Evolutionary conservation across 257 asterid genomes (phyloP).

Genomic region (Catharanthus roseus): DNA sequence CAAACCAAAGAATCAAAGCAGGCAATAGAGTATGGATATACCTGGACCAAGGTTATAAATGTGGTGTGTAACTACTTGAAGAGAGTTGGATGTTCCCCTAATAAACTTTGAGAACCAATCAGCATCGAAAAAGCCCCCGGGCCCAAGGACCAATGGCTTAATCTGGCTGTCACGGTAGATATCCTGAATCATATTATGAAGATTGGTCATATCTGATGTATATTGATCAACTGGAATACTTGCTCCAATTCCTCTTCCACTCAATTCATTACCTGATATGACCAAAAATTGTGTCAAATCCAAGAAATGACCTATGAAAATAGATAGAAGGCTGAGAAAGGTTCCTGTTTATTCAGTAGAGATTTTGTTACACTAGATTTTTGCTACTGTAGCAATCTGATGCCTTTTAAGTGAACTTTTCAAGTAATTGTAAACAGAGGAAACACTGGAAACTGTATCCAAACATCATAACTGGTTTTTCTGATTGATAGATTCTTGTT

Average conservation of each 20-base stretch:
- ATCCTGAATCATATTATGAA: conserved; percentile 41
- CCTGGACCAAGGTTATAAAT: conserved; percentile 94
- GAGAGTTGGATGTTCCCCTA: conserved; percentile 36
- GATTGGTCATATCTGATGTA: conserved; percentile 41
- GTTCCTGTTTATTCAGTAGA: background rate
- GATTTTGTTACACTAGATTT: no score
- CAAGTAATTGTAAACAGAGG: background rate
- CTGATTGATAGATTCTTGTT: no score
- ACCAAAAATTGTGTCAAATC: background rate
- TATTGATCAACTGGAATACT: conserved; percentile 68
- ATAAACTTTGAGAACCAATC: conserved; percentile 54
- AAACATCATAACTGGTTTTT: no score
- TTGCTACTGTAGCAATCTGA: background rate
- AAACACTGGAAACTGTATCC: no score
- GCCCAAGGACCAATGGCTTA: conserved; percentile 67
- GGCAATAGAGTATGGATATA: conserved; percentile 11
- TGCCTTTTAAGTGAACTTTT: background rate
- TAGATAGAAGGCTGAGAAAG: background rate
- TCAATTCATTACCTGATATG: conserved; percentile 69
- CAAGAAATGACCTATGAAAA: background rate
- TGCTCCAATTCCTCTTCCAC: conserved; percentile 71
- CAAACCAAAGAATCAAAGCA: background rate
- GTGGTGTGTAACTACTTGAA: conserved; percentile 77
- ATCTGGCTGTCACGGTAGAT: conserved; percentile 35
- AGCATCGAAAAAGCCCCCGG: conserved; percentile 75